Conservation (phyloP, 257 asterid species). For the Salvia splendens region DNA sequence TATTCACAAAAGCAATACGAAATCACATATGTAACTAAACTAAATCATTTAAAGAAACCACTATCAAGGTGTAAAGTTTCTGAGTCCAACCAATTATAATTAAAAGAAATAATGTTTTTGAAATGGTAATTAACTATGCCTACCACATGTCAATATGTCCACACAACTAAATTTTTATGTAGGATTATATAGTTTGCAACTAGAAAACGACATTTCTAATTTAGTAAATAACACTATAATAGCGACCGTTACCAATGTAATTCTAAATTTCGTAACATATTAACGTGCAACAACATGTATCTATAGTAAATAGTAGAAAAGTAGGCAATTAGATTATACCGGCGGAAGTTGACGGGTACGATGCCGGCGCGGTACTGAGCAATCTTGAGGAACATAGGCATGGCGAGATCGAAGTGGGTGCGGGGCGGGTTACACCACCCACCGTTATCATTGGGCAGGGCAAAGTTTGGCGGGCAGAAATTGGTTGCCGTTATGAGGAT, state of each 20-base stretch:
- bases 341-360: constrained; percentile 73
- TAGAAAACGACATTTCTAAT: not conserved
- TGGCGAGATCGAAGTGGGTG: constrained; percentile 75
- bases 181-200: not conserved
- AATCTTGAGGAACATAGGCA: constrained; percentile 81
- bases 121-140: too few species aligned
- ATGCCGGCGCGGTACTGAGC: constrained; percentile 76
- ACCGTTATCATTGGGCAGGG: constrained; percentile 68
- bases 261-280: too few species aligned
- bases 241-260: not conserved
- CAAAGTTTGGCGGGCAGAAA: constrained; percentile 78
- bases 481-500: constrained; percentile 74
- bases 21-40: not conserved
- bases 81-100: too few species aligned
- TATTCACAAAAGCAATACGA: not conserved
- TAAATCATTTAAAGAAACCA: not conserved
- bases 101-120: too few species aligned
- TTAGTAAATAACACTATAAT: not conserved
- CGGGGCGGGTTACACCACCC: constrained; percentile 95
- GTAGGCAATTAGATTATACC: constrained; percentile 36
- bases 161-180: too few species aligned
- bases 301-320: too few species aligned
- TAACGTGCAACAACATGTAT: not conserved
- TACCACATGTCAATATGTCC: too few species aligned
- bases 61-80: not conserved